Evolutionary conservation across 257 asterid genomes (phyloP).

Genomic region (Voacanga thouarsii): DNA sequence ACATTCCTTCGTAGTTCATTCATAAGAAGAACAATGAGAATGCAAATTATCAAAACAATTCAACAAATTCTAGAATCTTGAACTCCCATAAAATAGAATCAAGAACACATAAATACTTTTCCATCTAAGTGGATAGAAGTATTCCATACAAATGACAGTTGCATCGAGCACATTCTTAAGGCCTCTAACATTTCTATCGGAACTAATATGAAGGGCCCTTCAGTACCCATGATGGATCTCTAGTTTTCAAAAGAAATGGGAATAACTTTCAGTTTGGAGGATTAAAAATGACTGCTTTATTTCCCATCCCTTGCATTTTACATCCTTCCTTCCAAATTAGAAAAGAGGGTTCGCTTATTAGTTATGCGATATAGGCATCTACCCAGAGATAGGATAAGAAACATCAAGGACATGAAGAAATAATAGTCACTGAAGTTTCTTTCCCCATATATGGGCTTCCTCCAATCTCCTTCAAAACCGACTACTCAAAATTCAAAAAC

Average conservation of each 20-base stretch:
- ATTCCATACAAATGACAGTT: no score
- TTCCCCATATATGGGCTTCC: slow-evolving; percentile 33
- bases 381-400: neutral
- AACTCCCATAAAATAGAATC: no score
- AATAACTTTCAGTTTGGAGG: neutral
- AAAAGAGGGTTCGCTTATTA: no score
- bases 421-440: slow-evolving; percentile 29
- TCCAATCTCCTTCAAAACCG: slow-evolving; percentile 46
- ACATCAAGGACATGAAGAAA: neutral
- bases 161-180: no score
- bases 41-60: no score
- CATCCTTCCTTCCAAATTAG: neutral
- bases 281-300: neutral
- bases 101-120: no score
- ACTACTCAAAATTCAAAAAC: slow-evolving; percentile 79
- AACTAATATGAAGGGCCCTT: neutral
- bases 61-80: no score
- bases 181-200: neutral
- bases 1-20: no score
- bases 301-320: neutral
- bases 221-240: neutral
- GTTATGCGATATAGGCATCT: neutral
- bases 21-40: no score
- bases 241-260: neutral
- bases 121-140: no score